These are phyloP conservation scores for Isatis tinctoria DNA, from an alignment of 345 rosid species.

Conservation along the genomic window DNA sequence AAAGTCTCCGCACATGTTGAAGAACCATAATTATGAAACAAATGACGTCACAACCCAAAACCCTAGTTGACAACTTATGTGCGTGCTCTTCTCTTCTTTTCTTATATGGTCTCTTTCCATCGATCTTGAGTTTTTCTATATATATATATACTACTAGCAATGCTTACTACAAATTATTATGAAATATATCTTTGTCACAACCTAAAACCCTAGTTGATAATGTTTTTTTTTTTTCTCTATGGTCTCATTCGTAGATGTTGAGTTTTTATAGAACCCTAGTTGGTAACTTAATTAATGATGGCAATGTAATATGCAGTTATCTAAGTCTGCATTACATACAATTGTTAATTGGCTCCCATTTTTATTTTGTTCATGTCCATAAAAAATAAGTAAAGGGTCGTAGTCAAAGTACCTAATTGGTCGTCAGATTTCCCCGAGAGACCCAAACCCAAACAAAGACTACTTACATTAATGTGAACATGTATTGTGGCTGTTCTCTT, in stretches of 20 bases:
- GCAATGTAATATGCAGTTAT: no score
- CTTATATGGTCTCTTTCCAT: slow-evolving; percentile 9
- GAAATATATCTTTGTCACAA: background rate
- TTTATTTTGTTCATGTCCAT: background rate
- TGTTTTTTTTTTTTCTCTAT: background rate
- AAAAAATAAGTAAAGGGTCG: slow-evolving; percentile 5
- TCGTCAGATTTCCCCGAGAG: slow-evolving; percentile 16
- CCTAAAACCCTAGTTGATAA: background rate
- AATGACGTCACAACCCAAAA: background rate
- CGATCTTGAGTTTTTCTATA: background rate
- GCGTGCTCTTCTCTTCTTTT: background rate
- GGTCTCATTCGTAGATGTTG: background rate
- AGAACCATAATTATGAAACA: background rate
- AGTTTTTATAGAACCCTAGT: background rate
- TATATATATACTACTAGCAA: background rate
- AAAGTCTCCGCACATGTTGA: slow-evolving; percentile 22
- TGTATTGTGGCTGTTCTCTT: slow-evolving; percentile 15
- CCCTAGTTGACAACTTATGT: slow-evolving; percentile 12
- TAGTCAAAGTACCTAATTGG: slow-evolving; percentile 16
- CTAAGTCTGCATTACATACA: background rate
- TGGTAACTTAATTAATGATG: background rate
- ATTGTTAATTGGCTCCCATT: background rate
- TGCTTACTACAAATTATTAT: background rate
- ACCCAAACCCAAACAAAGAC: slow-evolving; percentile 13
- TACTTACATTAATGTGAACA: slow-evolving; percentile 20